Base-by-base conservation (phyloP, 345 rosid genomes). In the Linum usitatissimum region DNA sequence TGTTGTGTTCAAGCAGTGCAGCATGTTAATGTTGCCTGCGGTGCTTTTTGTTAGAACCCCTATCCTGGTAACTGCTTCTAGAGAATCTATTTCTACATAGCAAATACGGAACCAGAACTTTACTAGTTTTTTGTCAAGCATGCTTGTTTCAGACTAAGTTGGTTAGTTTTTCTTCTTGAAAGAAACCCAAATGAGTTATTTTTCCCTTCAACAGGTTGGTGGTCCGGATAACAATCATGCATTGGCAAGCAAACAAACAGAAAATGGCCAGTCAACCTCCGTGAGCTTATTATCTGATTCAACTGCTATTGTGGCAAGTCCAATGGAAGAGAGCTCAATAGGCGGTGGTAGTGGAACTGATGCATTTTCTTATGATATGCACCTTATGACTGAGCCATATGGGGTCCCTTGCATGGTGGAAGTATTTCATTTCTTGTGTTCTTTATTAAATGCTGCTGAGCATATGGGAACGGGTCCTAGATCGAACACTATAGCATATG, bases 381-480 rank as follows among this genome's bases (percentile, higher is more conserved):
- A 86, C 70, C 77, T 86, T 57, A 84, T 87, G 94, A 83, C 85
- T 66, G 96, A 87, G 73, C 99, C 94, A 48, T 93, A 86, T 76
- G 96, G 99, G 45, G 85, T 87, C 53, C 96, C 97, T 57, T 84
- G 95, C 76, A 86, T 93, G 97, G 97, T 93, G 77, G 99, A 93
- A 76, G 84, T 90, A 76, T 93, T 93, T 75, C 96, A 93, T 70
- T 93, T 90, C 42, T 65, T 90, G 72, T 93, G 97, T 68, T 79
- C 97, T 63, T 71, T 87, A 61, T 72, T 90, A 72, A 86, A 90
- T 81, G 84, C 69, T 73, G 82, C 75, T 57, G 99, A 93, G 80
- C 85, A 82, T 62, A 76, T 74, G 75, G 96, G 87, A 74, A 78
- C 84, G 80, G 91, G 81, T 55, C 75, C 90, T 38, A 77, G 84